phyloP scores from a whole-genome alignment of 345 rosid species.

The Dimocarpus longan region DNA sequence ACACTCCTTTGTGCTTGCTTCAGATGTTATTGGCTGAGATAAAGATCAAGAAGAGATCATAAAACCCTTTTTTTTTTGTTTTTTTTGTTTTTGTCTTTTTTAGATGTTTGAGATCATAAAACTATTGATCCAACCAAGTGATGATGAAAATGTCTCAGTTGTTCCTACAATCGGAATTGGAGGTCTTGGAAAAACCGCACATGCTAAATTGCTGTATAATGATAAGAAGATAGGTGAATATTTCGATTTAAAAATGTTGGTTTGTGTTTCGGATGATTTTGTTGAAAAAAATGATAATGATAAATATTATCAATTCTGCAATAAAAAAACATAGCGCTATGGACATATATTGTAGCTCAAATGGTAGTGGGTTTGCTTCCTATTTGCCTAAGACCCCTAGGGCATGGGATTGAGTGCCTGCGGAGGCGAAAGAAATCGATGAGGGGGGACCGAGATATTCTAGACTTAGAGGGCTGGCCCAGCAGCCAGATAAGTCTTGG shows the following conservation, averaged over 20 bases:
- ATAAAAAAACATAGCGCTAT: background rate
- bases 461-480: no score
- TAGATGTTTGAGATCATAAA: background rate
- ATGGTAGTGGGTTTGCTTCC: no score
- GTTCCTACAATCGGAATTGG: conserved; percentile 19
- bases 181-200: conserved; percentile 31
- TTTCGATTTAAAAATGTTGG: conserved; percentile 26
- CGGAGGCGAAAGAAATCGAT: no score
- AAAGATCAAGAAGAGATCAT: conserved; percentile 8
- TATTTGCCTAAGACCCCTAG: no score
- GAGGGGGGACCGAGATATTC: no score
- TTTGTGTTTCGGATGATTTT: conserved; percentile 18
- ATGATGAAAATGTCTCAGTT: conserved; percentile 9
- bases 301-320: background rate
- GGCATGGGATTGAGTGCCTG: no score
- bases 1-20: conserved; percentile 20
- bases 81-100: no score
- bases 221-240: conserved; percentile 9
- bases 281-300: background rate
- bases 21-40: conserved; percentile 26
- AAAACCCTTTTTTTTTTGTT: background rate
- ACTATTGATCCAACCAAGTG: background rate
- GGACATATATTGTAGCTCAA: no score
- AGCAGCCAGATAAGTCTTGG: no score
- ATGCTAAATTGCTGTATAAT: conserved; percentile 26